Conservation (phyloP, 2,329 filamentous ascomycete species). For the Talaromyces sp. region DNA sequence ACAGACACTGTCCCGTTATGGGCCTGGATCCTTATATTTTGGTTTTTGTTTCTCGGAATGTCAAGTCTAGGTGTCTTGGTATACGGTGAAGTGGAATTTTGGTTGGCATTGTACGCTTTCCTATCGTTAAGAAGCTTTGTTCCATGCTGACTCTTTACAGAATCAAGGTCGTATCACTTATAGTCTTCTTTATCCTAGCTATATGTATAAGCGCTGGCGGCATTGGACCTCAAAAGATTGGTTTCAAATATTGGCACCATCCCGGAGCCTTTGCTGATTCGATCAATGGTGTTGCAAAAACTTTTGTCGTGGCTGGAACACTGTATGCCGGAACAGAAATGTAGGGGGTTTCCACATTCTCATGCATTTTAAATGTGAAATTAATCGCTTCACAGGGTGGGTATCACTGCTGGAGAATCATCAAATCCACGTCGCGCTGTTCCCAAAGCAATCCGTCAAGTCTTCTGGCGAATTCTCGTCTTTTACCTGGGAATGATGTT, state of each 20-base stretch:
- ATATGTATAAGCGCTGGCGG: slow-evolving; percentile 30
- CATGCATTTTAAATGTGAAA: not conserved
- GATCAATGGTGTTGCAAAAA: slow-evolving; percentile 31
- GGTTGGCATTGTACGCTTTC: slow-evolving; percentile 28
- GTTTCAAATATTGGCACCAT: slow-evolving; percentile 34
- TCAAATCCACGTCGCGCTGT: slow-evolving; percentile 42
- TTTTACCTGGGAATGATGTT: slow-evolving; percentile 63
- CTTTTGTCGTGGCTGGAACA: slow-evolving; percentile 29
- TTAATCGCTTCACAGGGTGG: slow-evolving; percentile 20
- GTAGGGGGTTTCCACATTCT: slow-evolving; percentile 13
- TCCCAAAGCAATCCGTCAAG: slow-evolving; percentile 38
- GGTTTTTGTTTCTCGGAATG: slow-evolving; percentile 38
- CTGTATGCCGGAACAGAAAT: slow-evolving; percentile 31
- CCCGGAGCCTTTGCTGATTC: slow-evolving; percentile 29
- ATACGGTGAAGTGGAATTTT: slow-evolving; percentile 52
- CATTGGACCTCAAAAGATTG: slow-evolving; percentile 24
- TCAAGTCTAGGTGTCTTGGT: slow-evolving; percentile 39
- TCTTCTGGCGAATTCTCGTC: slow-evolving; percentile 42
- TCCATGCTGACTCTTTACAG: slow-evolving; percentile 13
- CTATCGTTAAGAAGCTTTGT: not conserved
- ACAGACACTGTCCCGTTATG: slow-evolving; percentile 40
- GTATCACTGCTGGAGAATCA: slow-evolving; percentile 31
- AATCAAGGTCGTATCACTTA: slow-evolving; percentile 27
- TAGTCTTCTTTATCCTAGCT: slow-evolving; percentile 28
- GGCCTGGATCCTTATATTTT: slow-evolving; percentile 45